phyloP scores from a whole-genome alignment of 352 stramenopile genomes.

The Blastocystis sp. region DNA sequence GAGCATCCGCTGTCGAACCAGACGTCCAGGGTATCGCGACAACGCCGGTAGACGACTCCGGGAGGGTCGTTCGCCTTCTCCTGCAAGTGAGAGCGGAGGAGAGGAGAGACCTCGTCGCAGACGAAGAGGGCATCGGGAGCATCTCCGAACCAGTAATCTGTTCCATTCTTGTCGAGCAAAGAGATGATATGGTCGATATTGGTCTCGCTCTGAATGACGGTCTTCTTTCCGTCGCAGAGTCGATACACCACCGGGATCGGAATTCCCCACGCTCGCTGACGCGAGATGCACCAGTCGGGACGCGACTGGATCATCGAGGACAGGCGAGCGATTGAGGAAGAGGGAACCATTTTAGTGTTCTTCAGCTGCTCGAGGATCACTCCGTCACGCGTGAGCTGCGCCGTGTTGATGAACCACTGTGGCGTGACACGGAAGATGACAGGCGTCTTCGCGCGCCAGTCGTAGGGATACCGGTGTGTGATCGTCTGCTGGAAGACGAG shows the following conservation, averaged over 20 bases:
- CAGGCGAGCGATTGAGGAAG: conserved; percentile 70
- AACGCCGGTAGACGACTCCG: neutral
- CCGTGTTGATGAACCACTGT: conserved; percentile 88
- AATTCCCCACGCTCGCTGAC: conserved; percentile 89
- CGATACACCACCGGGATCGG: conserved; percentile 96
- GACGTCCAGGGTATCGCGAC: conserved; percentile 93
- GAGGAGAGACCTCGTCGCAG: neutral
- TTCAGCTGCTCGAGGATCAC: conserved; percentile 14
- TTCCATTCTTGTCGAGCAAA: neutral
- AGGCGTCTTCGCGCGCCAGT: conserved; percentile 96
- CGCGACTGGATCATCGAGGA: conserved; percentile 74
- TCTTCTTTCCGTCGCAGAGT: conserved; percentile 64
- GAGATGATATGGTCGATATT: neutral
- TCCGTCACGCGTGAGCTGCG: neutral
- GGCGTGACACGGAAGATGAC: conserved; percentile 91
- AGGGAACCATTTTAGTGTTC: conserved; percentile 80
- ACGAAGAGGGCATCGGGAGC: neutral
- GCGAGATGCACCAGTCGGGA: conserved; percentile 94
- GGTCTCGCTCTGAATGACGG: neutral
- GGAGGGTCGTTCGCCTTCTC: neutral
- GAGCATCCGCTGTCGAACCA: conserved; percentile 92
- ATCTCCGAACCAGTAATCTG: conserved; percentile 56
- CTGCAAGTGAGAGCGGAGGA: neutral
- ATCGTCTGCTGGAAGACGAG: neutral
- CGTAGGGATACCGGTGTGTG: conserved; percentile 68